Percentiles rank a stretch among this genome's conserved stretches.
phyloP scores from a whole-genome alignment of 805 yeast species.

The Yarrowia phangngaensis region DNA sequence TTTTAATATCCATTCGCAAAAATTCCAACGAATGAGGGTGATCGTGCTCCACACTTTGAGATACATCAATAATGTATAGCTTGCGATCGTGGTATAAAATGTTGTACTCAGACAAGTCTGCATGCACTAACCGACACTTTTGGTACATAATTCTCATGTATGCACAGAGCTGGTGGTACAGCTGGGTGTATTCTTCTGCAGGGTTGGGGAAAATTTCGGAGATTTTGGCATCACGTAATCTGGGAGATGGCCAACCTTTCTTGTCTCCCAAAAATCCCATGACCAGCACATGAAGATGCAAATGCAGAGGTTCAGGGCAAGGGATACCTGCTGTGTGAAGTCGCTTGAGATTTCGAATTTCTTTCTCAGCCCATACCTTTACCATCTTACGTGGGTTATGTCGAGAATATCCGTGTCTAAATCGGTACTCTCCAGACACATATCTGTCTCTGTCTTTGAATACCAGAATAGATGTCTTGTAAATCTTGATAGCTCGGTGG shows the following conservation, averaged over 20 bases:
- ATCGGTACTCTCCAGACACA: conserved; percentile 93
- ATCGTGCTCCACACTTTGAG: conserved; percentile 96
- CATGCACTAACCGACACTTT: conserved; percentile 87
- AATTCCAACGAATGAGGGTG: conserved; percentile 96
- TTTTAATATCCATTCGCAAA: conserved; percentile 94
- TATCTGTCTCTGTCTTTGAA: conserved; percentile 95
- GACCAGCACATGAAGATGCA: conserved; percentile 83
- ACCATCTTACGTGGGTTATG: conserved; percentile 97
- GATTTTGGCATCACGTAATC: conserved; percentile 78
- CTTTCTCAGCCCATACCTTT: conserved; percentile 97
- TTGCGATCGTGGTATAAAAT: conserved; percentile 71
- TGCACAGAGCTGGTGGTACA: conserved; percentile 73
- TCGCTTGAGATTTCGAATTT: conserved; percentile 86
- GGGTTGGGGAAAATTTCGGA: conserved; percentile 37
- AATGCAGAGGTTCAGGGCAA: conserved; percentile 88
- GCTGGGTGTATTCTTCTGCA: conserved; percentile 58
- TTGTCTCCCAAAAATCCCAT: conserved; percentile 85
- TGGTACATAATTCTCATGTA: conserved; percentile 86
- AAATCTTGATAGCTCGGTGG: conserved; percentile 85
- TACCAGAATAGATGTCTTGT: conserved; percentile 93
- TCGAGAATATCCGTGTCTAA: conserved; percentile 75
- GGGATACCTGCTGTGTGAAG: conserved; percentile 74
- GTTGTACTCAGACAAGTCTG: conserved; percentile 94
- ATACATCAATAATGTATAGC: conserved; percentile 88
- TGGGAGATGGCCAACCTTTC: conserved; percentile 85